Conservation (phyloP, 164 flowering plant species). For the Berberis vulgaris region DNA sequence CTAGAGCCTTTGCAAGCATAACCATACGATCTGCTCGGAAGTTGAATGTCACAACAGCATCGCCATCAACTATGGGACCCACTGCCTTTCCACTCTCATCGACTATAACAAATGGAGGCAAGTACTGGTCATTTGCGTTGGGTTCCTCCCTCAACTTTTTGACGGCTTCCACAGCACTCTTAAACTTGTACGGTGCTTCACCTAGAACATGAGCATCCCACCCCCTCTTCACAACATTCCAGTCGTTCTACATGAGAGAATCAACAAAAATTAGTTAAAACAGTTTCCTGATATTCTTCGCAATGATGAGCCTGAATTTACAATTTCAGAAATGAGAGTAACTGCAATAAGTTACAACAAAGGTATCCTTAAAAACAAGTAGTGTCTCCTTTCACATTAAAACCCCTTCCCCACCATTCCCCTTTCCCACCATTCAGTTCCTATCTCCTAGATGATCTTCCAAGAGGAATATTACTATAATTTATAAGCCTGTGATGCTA, state of each 20-base stretch:
- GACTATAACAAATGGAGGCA: constrained; percentile 94
- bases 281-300: neutral
- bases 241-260: constrained; percentile 62
- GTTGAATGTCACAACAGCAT: constrained; percentile 94
- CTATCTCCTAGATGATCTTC: no score
- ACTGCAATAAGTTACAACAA: no score
- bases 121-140: constrained; percentile 63
- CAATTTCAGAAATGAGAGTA: no score
- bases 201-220: constrained; percentile 99
- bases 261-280: neutral
- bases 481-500: no score
- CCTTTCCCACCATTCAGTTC: no score
- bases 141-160: constrained; percentile 58
- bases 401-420: no score
- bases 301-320: no score
- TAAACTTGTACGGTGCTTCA: constrained; percentile 91
- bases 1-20: constrained; percentile 92
- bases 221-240: constrained; percentile 90
- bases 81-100: constrained; percentile 76
- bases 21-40: constrained; percentile 97
- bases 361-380: no score
- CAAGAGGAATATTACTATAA: no score
- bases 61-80: constrained; percentile 91
- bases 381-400: no score
- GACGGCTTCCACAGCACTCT: constrained; percentile 76